Evolutionary conservation across 352 stramenopile genomes (phyloP).

Genomic region (Aphanomyces invadans): DNA sequence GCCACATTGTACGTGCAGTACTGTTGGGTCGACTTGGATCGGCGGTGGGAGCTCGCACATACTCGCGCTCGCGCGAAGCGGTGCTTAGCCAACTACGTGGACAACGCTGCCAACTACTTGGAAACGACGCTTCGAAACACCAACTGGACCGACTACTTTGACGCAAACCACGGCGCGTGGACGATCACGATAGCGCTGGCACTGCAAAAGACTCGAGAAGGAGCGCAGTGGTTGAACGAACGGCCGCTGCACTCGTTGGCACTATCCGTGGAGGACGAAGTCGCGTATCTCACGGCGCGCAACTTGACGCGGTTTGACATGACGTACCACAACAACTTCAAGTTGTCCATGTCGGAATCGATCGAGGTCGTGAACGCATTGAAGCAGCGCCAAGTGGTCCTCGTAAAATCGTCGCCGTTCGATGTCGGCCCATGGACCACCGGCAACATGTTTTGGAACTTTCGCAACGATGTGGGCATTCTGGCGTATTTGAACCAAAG

Average conservation of each 20-base stretch:
- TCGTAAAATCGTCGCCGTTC: neutral
- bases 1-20: neutral
- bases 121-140: neutral
- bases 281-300: neutral
- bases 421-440: neutral
- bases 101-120: constrained; percentile 7
- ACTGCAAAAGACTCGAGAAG: neutral
- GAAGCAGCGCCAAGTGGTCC: neutral
- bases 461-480: neutral
- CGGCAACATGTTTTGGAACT: neutral
- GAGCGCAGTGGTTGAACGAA: neutral
- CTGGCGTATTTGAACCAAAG: neutral
- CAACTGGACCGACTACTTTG: neutral
- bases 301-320: neutral
- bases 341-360: constrained; percentile 4
- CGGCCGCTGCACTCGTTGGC: neutral
- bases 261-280: neutral
- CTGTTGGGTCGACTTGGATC: constrained; percentile 9
- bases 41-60: constrained; percentile 1
- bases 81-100: neutral
- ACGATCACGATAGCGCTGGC: neutral
- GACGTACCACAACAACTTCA: neutral
- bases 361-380: constrained; percentile 2
- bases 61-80: neutral
- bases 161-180: neutral